Percentiles rank a stretch among this genome's conserved stretches.
Evolutionary conservation across 169 alveolate species (phyloP).

Genomic region (Ophryocystis elektroscirrha): DNA sequence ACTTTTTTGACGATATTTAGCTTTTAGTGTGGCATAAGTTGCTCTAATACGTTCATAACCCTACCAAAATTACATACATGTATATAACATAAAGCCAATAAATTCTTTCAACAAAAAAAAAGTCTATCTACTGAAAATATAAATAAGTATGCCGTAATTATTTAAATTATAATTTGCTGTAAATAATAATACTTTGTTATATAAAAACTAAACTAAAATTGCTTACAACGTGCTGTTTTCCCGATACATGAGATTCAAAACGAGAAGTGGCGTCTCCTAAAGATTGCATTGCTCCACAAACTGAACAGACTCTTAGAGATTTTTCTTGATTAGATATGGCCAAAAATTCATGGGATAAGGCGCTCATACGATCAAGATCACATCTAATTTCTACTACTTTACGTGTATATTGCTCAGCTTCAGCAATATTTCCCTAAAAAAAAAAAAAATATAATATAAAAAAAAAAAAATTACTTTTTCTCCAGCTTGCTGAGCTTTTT

Average conservation of each 20-base stretch:
- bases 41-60: too few relatives aligned
- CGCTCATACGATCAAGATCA: neutral
- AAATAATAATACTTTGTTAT: too few relatives aligned
- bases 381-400: constrained; percentile 28
- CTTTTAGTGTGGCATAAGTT: too few relatives aligned
- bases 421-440: constrained; percentile 28
- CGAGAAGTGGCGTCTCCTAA: constrained; percentile 26
- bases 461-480: constrained; percentile 14
- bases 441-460: neutral
- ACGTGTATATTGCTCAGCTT: constrained; percentile 26
- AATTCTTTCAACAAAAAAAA: too few relatives aligned
- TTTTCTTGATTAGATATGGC: neutral
- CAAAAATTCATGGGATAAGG: neutral
- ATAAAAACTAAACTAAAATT: too few relatives aligned
- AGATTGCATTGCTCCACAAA: constrained; percentile 39
- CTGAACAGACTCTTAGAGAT: constrained; percentile 25
- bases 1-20: too few relatives aligned
- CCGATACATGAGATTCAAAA: constrained; percentile 29
- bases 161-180: too few relatives aligned
- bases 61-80: too few relatives aligned
- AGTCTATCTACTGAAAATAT: too few relatives aligned
- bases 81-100: too few relatives aligned
- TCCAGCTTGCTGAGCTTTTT: constrained; percentile 33
- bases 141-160: too few relatives aligned
- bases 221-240: constrained; percentile 40